Percentiles rank a stretch among this genome's conserved stretches.
Conservation (phyloP, 164 flowering plant genomes). For the Euptelea pleiosperma region DNA sequence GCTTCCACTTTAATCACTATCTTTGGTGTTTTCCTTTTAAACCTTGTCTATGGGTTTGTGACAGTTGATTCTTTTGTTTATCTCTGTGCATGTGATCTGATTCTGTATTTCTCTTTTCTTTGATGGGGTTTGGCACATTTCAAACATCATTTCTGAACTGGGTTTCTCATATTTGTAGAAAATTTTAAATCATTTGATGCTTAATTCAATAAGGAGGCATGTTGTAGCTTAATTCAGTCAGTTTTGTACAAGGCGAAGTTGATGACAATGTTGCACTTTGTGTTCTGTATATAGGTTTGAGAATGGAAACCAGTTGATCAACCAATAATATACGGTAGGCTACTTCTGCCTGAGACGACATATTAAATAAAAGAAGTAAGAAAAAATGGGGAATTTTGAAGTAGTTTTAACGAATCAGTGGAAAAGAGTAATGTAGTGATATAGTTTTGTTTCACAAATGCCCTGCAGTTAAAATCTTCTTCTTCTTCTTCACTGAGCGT, state of each 20-base stretch:
- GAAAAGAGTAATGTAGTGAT: constrained; percentile 17
- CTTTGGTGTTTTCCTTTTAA: too few species aligned
- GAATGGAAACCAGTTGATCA: constrained; percentile 35
- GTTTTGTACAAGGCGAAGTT: neutral
- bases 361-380: constrained; percentile 6
- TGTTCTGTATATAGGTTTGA: constrained; percentile 39
- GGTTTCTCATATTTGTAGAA: neutral
- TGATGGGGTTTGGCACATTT: neutral
- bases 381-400: neutral
- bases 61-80: neutral
- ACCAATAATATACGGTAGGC: constrained; percentile 22
- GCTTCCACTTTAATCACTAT: too few species aligned
- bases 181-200: neutral
- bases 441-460: constrained; percentile 8
- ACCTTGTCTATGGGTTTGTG: too few species aligned
- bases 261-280: constrained; percentile 13
- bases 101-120: too few species aligned
- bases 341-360: constrained; percentile 5
- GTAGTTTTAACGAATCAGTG: neutral
- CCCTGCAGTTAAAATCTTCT: constrained; percentile 22
- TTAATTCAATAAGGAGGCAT: neutral
- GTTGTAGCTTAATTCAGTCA: neutral
- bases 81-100: neutral
- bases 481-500: constrained; percentile 13
- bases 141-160: neutral